These are phyloP conservation scores for Haematococcus lacustris DNA, from an alignment of 139 green algal species.

Conservation along the genomic window DNA sequence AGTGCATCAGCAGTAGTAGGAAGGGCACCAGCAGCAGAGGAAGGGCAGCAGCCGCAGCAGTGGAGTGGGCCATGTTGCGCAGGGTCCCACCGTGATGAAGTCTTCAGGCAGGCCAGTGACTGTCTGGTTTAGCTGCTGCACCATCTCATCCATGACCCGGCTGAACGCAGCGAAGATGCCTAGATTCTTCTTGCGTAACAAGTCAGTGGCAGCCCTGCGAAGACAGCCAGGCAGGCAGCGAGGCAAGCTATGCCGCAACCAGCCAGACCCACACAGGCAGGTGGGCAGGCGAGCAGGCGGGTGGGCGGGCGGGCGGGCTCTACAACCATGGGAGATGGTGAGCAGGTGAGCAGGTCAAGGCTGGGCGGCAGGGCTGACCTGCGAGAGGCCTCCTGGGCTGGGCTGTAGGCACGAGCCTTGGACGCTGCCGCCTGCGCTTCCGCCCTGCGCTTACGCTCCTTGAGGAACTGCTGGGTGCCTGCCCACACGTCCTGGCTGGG, in stretches of 20 bases:
- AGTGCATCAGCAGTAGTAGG: no score
- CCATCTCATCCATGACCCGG: not conserved
- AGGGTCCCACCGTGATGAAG: constrained; percentile 3
- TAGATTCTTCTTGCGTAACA: constrained; percentile 6
- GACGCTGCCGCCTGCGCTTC: constrained; percentile 31
- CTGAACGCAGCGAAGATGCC: constrained; percentile 1
- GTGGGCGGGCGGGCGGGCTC: not conserved
- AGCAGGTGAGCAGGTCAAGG: not conserved
- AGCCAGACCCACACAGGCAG: not conserved
- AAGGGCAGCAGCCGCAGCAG: no score
- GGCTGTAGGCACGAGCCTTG: constrained; percentile 34
- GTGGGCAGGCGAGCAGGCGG: not conserved
- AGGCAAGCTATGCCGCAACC: no score
- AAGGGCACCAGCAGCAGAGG: no score
- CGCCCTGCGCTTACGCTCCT: constrained; percentile 38
- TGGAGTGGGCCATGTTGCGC: no score
- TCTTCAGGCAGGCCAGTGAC: constrained; percentile 4
- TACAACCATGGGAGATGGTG: not conserved
- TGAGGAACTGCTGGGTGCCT: constrained; percentile 32
- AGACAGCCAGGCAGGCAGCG: not conserved
- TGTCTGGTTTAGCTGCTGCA: constrained; percentile 1
- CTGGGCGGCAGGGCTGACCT: constrained; percentile 8
- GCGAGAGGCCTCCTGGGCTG: constrained; percentile 46
- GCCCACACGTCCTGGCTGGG: constrained; percentile 35
- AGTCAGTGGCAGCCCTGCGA: constrained; percentile 7